phyloP scores from a whole-genome alignment of 306 rosid genomes.

The Pueraria montana region DNA sequence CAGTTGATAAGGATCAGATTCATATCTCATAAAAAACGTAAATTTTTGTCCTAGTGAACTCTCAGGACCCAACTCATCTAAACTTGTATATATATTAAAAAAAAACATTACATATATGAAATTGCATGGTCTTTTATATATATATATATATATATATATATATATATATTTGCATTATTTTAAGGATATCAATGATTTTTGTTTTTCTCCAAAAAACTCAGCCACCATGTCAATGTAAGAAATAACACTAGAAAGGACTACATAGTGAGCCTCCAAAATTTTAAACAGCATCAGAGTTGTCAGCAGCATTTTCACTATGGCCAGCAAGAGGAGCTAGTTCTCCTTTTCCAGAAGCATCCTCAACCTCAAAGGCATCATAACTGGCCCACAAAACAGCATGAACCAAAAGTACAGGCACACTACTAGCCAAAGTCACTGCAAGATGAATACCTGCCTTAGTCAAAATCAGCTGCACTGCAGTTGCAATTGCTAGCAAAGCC shows the following conservation, averaged over 20 bases:
- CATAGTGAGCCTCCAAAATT: neutral
- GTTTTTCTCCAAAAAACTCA: no score
- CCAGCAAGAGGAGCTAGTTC: conserved; percentile 54
- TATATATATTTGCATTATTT: neutral
- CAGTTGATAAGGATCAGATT: no score
- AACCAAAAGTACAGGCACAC: conserved; percentile 58
- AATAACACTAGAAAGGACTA: neutral
- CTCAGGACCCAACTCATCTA: no score
- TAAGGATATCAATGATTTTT: neutral
- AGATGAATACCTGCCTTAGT: conserved; percentile 64
- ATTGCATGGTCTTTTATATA: no score
- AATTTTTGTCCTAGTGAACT: no score
- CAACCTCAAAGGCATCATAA: conserved; percentile 51
- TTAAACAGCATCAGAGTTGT: conserved; percentile 45
- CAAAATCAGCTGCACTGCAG: conserved; percentile 56
- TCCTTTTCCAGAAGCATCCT: conserved; percentile 45
- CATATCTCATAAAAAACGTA: no score
- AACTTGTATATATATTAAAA: no score
- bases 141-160: no score
- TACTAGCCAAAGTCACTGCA: conserved; percentile 54
- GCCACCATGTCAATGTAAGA: neutral
- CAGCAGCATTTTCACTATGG: neutral
- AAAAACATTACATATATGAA: neutral
- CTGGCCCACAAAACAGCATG: conserved; percentile 68
- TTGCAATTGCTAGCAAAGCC: conserved; percentile 56